Evolutionary conservation across 2,329 filamentous ascomycete species (phyloP).

Genomic region (Xylaria sp.): DNA sequence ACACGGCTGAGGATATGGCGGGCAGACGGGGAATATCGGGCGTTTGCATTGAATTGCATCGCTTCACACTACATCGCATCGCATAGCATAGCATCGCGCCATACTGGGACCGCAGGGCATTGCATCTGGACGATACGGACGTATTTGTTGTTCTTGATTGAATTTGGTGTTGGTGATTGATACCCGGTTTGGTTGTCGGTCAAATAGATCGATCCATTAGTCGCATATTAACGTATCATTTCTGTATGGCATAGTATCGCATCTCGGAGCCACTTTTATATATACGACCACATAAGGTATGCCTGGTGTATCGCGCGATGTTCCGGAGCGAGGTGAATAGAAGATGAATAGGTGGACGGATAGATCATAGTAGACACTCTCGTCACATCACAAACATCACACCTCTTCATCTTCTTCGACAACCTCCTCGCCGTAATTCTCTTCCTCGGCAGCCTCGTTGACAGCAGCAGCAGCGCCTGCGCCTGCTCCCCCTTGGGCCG

Average conservation of each 20-base stretch:
- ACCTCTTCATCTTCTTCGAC: conserved; percentile 67
- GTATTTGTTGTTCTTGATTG: conserved; percentile 23
- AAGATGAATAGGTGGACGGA: background rate
- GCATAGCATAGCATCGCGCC: conserved; percentile 32
- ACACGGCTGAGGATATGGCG: conserved; percentile 33
- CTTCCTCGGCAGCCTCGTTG: conserved; percentile 72
- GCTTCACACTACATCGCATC: background rate
- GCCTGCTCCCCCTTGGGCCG: background rate
- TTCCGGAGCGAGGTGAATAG: background rate
- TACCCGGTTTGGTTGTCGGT: conserved; percentile 37
- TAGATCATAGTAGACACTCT: background rate
- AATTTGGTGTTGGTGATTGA: conserved; percentile 40
- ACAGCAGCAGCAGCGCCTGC: conserved; percentile 35
- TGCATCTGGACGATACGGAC: conserved; percentile 39
- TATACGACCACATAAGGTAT: too few relatives aligned
- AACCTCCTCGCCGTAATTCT: conserved; percentile 88
- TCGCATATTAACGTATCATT: background rate
- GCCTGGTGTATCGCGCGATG: too few relatives aligned
- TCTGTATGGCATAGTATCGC: background rate
- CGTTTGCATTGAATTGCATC: conserved; percentile 30
- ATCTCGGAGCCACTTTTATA: background rate
- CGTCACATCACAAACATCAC: background rate
- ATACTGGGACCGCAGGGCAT: conserved; percentile 3
- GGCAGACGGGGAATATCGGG: background rate
- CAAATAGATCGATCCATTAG: background rate